Base-by-base conservation (phyloP, 805 yeast species). In the Phaffomyces thermotolerans region DNA sequence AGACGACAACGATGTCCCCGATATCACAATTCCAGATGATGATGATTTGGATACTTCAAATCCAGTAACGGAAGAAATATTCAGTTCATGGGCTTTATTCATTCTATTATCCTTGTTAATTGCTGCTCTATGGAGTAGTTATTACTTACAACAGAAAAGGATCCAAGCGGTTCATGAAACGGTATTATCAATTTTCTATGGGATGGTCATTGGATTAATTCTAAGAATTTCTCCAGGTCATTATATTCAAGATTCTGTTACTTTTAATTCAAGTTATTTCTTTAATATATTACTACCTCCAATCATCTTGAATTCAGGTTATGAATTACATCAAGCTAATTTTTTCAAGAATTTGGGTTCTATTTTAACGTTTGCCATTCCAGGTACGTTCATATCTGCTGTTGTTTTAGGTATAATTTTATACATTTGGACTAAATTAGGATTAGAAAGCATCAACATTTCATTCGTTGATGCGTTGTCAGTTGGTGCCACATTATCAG, bases 111-210 rank as follows among this genome's bases (percentile, higher is more conserved):
- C 84, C 45, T 69, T 93, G 37, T 68, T 93, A 37, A 84, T 91
- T 46, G 76, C 90, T 8, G 96, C 99, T 0, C 68, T 93, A 41
- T 93, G 97, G 97, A 87, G 96, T 4, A 83, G 95, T 27, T 93
- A 91, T 65, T 91, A 85, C 60, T 70, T 93, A 39, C 96, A 91
- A 58, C 96, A 88, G 56, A 76, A 87, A 54, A 75, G 93, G 51
- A 91, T 93, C 56, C 90, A 87, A 63, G 95, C 96, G 4, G 78
- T 93, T n/a, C 99, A 93, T 64, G 99, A 93, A 66, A 93, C 99
- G 0, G 98, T 93, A 34, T 68, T 95, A 37, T 88, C 98, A 2
- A 93, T 93, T 46, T 89, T 93, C 60, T 89, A 91, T 56, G 99
- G 99, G 18, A 90, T 88, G 98, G 72, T 88, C 38, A 95, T 93